Evolutionary conservation across 345 rosid genomes (phyloP), one percentile per base, ranked within the genome.

Genomic region (Kandelia obovata): DNA sequence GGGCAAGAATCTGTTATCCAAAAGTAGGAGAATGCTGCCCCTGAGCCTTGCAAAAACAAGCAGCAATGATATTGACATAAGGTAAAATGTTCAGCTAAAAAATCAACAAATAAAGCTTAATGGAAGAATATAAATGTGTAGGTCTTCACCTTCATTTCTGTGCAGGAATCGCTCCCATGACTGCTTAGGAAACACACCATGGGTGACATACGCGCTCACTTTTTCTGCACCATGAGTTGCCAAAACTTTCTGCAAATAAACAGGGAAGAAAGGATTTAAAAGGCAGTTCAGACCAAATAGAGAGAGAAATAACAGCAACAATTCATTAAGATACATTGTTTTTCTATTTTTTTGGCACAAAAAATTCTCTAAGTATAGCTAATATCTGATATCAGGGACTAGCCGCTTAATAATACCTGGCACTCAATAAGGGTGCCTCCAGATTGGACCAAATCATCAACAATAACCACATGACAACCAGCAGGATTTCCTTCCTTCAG

Each of bases 1-100:
- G 99, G 96, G 75, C 99, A 96, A 43, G 98, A 96, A 74, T 96
- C 97, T 2, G 99, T 92, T 72, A 92, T 96, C 99, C 98, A 92
- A 69, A 96, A 96, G 85, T 85, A 81, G 53, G 87, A 70, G 74
- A 96, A 92, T 43, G 89, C 96, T 61, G 79, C 85, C 72, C 72
- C 88, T 1, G 72, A 25, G 62, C 85, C 93, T 73, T 58, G 75
- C 15, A 61, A 43, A 61, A 55, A 17, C 52, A 57, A 7, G 49
- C 19, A 15, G 46, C 51, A 61, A 52, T 65, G 67, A 64, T 5
- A 51, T 3, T 47, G 53, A 4, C 63, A 32, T 3, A 74, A 23
- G 65, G 13, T 32, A 52, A 13, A 69, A 43, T 20, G 31, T 23
- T 34, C 15, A 13, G 6, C 55, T 2, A 7, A 58, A 23, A 19